phyloP scores from a whole-genome alignment of 441 rosid genomes.

The Pelargonium fulgidum region DNA sequence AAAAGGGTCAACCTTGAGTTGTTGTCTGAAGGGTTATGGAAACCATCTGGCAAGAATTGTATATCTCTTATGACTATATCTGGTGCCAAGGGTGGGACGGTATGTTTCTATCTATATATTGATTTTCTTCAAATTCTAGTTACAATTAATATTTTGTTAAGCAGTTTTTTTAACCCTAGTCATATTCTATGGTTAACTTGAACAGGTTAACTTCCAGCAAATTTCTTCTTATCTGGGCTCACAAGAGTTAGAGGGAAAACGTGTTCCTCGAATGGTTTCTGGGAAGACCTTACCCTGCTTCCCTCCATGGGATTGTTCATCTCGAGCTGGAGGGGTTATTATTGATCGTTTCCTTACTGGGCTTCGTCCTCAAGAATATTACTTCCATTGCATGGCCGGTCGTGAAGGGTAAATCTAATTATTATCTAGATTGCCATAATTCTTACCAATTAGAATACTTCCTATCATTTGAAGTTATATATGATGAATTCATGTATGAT shows the following conservation, averaged over 20 bases:
- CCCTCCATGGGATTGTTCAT: slow-evolving; percentile 97
- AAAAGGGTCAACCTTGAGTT: slow-evolving; percentile 62
- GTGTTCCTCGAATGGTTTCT: slow-evolving; percentile 98
- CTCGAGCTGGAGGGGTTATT: slow-evolving; percentile 96
- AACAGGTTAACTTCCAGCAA: slow-evolving; percentile 97
- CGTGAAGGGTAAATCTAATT: slow-evolving; percentile 75
- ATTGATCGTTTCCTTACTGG: slow-evolving; percentile 95
- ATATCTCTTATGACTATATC: slow-evolving; percentile 94
- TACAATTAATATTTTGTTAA: neutral
- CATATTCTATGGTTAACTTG: slow-evolving; percentile 11
- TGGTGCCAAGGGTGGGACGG: slow-evolving; percentile 99
- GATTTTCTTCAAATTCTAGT: slow-evolving; percentile 2
- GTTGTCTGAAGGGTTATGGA: slow-evolving; percentile 78
- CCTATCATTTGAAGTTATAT: neutral
- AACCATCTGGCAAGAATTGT: slow-evolving; percentile 86
- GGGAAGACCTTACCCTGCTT: slow-evolving; percentile 98
- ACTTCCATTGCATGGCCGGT: slow-evolving; percentile 99
- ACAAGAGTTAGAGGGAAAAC: slow-evolving; percentile 97
- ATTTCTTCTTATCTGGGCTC: slow-evolving; percentile 95
- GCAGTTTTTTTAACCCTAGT: neutral
- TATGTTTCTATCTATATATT: slow-evolving; percentile 31
- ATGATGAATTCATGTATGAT: slow-evolving; percentile 2
- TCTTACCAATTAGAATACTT: neutral
- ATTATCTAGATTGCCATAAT: slow-evolving; percentile 9
- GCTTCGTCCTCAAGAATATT: slow-evolving; percentile 99